These are phyloP conservation scores for Nemania sp. DNA, from an alignment of 2,329 filamentous ascomycete genomes.

Conservation along the genomic window DNA sequence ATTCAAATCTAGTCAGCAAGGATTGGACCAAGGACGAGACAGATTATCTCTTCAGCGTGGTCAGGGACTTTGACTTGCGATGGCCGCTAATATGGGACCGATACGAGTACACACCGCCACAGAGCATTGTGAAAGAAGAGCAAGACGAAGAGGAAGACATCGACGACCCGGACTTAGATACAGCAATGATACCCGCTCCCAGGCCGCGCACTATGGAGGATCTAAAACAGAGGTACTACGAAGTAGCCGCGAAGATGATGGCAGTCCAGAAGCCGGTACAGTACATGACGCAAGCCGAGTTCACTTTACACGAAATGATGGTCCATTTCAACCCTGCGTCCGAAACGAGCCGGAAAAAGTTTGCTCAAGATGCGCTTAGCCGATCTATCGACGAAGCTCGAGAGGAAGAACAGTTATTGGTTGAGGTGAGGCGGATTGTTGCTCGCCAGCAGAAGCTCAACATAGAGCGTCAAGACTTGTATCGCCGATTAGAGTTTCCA, in stretches of 20 bases:
- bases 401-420: constrained; percentile 89
- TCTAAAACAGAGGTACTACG: constrained; percentile 91
- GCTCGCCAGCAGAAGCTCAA: constrained; percentile 87
- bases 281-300: constrained; percentile 89
- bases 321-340: constrained; percentile 84
- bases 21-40: constrained; percentile 96
- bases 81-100: constrained; percentile 95
- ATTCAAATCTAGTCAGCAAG: constrained; percentile 75
- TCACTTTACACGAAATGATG: constrained; percentile 85
- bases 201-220: constrained; percentile 83
- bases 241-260: constrained; percentile 85
- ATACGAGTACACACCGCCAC: constrained; percentile 76
- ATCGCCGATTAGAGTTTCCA: constrained; percentile 87
- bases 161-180: constrained; percentile 59
- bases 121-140: constrained; percentile 53
- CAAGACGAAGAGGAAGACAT: constrained; percentile 57
- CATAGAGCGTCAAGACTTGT: constrained; percentile 87
- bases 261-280: constrained; percentile 81
- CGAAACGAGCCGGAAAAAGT: constrained; percentile 84
- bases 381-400: constrained; percentile 88
- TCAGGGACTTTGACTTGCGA: constrained; percentile 83
- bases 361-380: constrained; percentile 82
- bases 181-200: constrained; percentile 65
- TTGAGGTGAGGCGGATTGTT: constrained; percentile 92
- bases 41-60: constrained; percentile 84